phyloP scores from a whole-genome alignment of 306 rosid genomes.

The Ziziphus jujuba region DNA sequence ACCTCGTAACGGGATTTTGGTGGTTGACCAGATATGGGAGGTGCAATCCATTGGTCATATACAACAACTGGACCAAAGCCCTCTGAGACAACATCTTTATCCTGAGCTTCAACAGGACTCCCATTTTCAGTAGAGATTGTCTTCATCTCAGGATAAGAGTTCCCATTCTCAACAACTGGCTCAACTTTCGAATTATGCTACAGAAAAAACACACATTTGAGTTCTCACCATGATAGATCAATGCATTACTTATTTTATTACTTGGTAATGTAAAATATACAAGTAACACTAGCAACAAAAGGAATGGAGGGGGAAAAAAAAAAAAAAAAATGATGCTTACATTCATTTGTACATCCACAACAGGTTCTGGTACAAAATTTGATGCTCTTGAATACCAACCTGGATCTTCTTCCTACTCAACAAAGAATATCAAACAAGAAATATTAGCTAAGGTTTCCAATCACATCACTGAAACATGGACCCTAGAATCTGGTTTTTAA shows the following conservation, averaged over 20 bases:
- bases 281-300: too few relatives aligned
- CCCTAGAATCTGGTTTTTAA: constrained; percentile 8
- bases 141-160: constrained; percentile 69
- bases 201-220: neutral
- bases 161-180: constrained; percentile 70
- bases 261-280: neutral
- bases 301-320: neutral
- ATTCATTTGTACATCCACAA: constrained; percentile 75
- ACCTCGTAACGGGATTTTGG: constrained; percentile 96
- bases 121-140: constrained; percentile 73
- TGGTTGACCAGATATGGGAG: constrained; percentile 63
- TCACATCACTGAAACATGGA: constrained; percentile 14
- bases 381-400: constrained; percentile 97
- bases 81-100: constrained; percentile 76
- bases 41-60: constrained; percentile 84
- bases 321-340: constrained; percentile 47
- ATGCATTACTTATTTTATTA: neutral
- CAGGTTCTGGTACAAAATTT: constrained; percentile 70
- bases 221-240: too few relatives aligned
- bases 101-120: constrained; percentile 57
- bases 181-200: constrained; percentile 68
- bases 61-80: constrained; percentile 62
- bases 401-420: constrained; percentile 88
- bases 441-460: constrained; percentile 27
- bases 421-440: constrained; percentile 13